phyloP scores from a whole-genome alignment of 2,329 filamentous ascomycete species.

The Gremmenia infestans region DNA sequence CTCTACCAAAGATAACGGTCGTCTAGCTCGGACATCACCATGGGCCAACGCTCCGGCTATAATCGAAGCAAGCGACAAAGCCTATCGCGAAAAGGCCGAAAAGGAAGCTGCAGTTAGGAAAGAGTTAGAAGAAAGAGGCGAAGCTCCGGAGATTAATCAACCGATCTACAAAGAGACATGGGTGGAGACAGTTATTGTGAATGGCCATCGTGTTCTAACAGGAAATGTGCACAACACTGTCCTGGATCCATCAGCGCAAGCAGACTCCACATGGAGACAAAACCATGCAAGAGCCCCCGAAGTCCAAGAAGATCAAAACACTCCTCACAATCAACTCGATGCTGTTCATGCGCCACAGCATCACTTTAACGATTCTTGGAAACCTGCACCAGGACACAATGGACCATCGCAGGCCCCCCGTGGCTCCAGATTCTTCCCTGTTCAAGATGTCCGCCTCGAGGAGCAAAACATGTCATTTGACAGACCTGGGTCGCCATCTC shows the following conservation, averaged over 20 bases:
- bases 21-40: constrained; percentile 16
- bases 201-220: constrained; percentile 19
- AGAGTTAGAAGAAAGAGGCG: constrained; percentile 23
- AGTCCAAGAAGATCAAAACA: constrained; percentile 21
- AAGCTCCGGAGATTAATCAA: constrained; percentile 14
- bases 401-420: constrained; percentile 41
- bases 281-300: neutral
- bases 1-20: constrained; percentile 1
- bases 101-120: constrained; percentile 21
- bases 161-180: constrained; percentile 29
- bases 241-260: constrained; percentile 12
- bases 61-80: constrained; percentile 22
- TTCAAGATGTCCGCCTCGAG: constrained; percentile 42
- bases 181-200: constrained; percentile 1
- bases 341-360: constrained; percentile 13
- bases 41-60: constrained; percentile 26
- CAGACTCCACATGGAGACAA: neutral
- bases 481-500: constrained; percentile 53
- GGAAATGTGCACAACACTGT: constrained; percentile 19
- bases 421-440: constrained; percentile 58
- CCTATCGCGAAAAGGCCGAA: constrained; percentile 19
- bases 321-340: constrained; percentile 16
- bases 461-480: constrained; percentile 34
- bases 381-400: constrained; percentile 22
- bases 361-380: constrained; percentile 30